Evolutionary conservation across 108 stramenopile species (phyloP), one percentile per base, ranked within the genome.

Genomic region (Cyclotella atomus): DNA sequence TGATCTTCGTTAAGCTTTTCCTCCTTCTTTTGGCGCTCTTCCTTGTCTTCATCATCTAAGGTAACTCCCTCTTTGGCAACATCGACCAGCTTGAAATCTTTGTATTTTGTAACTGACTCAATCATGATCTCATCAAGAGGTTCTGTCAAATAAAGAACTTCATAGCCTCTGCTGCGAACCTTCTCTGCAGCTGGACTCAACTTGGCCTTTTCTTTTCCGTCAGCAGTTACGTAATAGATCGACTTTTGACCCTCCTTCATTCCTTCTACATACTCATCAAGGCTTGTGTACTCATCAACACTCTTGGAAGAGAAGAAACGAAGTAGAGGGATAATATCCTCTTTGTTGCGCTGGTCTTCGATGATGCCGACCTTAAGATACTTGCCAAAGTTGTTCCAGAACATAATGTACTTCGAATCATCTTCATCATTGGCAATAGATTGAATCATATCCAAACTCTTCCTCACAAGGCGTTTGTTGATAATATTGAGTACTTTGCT

Each of bases 321-420:
- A 34, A 91, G 75, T 19, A 97, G 85, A 19, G 80, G 83, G 17
- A 92, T 89, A 65, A 98, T 89, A 47, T 97, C 96, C 21, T 92
- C 84, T 70, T 93, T 91, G 72, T 94, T 92, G 62, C 83, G 82
- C 65, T 92, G 90, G 61, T 97, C 96, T 82, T 98, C 98, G 28
- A 97, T 89, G 24, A 91, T 76, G 12, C 96, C 94, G 45, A 97
- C 97, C 86, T 99, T 99, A 8, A 99, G 68, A 85, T 99, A 98
- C 81, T 97, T 97, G 27, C 97, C 98, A 82, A 97, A 98, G 81
- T 97, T 97, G 61, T 94, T 95, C 96, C 91, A 96, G 81, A 97
- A 97, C 71, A 85, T 86, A 60, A 80, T 71, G 71, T 92, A 95
- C 61, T 89, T 81, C 56, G 63, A 68, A 16, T 75, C 82, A 56